These are phyloP conservation scores for Omphalotus guepiniiformis DNA, from an alignment of 768 basidiomycete species.

Conservation along the genomic window DNA sequence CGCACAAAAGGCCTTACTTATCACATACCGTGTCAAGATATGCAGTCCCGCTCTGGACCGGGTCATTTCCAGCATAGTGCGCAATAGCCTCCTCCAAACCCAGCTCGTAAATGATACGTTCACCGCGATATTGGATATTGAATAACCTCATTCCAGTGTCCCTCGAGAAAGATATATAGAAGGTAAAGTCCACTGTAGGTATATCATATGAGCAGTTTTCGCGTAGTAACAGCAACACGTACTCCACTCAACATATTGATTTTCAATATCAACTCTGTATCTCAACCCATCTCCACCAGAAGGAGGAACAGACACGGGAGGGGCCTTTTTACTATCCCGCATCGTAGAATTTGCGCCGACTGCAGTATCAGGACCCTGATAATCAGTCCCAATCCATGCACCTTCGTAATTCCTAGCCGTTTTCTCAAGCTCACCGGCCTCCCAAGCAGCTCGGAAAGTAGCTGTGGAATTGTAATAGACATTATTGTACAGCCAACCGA, in stretches of 20 bases:
- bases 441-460: conserved; percentile 17
- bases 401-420: conserved; percentile 15
- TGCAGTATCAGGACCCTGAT: conserved; percentile 5
- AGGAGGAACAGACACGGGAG: conserved; percentile 16
- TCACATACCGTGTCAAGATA: conserved; percentile 37
- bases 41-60: conserved; percentile 46
- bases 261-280: not conserved
- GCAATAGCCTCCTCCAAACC: conserved; percentile 10
- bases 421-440: conserved; percentile 14
- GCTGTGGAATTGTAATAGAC: conserved; percentile 18
- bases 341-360: not conserved
- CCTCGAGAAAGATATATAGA: conserved; percentile 41
- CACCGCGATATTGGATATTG: conserved; percentile 33
- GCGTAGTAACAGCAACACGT: not conserved
- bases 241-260: conserved; percentile 19
- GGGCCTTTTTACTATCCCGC: conserved; percentile 12
- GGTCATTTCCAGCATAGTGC: conserved; percentile 42
- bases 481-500: conserved; percentile 18
- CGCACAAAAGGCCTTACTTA: no score
- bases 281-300: conserved; percentile 6
- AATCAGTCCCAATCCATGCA: conserved; percentile 17
- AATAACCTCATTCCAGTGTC: conserved; percentile 48
- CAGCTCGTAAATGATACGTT: conserved; percentile 51
- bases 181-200: conserved; percentile 17
- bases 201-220: not conserved